Evolutionary conservation across 805 yeast genomes (phyloP), one percentile per base, ranked within the genome.

Genomic region (Teunomyces pallodes): DNA sequence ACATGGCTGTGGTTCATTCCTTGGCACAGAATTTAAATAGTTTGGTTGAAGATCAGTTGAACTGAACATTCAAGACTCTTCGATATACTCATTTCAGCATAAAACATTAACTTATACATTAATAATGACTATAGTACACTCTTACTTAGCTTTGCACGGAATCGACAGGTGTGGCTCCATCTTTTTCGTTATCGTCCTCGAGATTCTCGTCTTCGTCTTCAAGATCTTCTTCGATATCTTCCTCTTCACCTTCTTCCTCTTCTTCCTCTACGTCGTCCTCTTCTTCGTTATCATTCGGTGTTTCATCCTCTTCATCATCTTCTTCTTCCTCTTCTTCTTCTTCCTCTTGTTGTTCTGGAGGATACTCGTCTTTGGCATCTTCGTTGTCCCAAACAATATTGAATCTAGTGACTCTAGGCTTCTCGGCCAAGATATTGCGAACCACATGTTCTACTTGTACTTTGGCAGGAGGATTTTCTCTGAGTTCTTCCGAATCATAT

Each of bases 321-420:
- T 62, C 67, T 1, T 62, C 67, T n/a, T 60, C 64, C 10, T 61
- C 70, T 1, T 76, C 84, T 36, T 81, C 88, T 5, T 77, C 81
- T 8, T 53, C 49, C 30, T 54, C 62, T 57, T 85, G 89, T 54
- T 86, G 90, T 2, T 94, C 94, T 9, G 92, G 95, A 56, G 80
- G 86, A 45, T 83, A 83, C 45, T 87, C 90, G 4, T 74, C 74
- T 49, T 72, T 80, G 30, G 74, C 80, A 46, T 83, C 90, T 42
- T 72, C 76, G 51, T 86, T 87, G 64, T 90, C 96, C 99, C 99
- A 94, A 3, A 90, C 95, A 47, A 94, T 94, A 65, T 94, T 94
- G 70, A 94, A 94, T 54, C 97, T 76, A 5, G 99, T 94, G 36
- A 94, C 99, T 56, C 98, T 78, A 38, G 99, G 99, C 71, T 94